Conservation (phyloP, 140 eudicot species). For the Stevia rebaudiana region DNA sequence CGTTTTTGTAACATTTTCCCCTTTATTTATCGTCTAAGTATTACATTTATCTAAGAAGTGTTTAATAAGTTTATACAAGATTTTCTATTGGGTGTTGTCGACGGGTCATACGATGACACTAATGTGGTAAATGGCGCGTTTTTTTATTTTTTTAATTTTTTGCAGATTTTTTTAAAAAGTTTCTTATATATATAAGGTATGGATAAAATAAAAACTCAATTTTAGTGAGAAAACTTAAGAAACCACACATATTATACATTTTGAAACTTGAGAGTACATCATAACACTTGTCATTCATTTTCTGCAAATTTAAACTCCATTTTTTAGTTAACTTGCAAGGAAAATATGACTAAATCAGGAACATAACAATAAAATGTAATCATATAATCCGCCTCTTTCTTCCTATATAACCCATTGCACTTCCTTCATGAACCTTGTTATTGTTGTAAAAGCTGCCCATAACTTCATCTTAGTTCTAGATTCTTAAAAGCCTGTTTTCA, state of each 20-base stretch:
- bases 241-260: constrained; percentile 27
- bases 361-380: constrained; percentile 18
- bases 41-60: too few relatives aligned
- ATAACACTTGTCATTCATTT: constrained; percentile 9
- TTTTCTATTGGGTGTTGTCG: too few relatives aligned
- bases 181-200: too few relatives aligned
- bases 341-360: constrained; percentile 12
- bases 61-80: too few relatives aligned
- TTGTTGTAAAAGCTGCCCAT: constrained; percentile 14
- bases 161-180: too few relatives aligned
- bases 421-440: constrained; percentile 13
- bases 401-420: constrained; percentile 13
- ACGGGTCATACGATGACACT: too few relatives aligned
- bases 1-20: too few relatives aligned
- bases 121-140: too few relatives aligned
- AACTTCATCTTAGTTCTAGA: constrained; percentile 42
- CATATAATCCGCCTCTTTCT: constrained; percentile 25
- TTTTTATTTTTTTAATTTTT: too few relatives aligned
- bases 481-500: constrained; percentile 68
- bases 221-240: too few relatives aligned
- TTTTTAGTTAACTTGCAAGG: constrained; percentile 17
- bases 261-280: constrained; percentile 12
- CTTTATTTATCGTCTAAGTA: too few relatives aligned
- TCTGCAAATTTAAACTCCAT: constrained; percentile 14
- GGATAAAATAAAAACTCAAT: too few relatives aligned